These are phyloP conservation scores for Drechslera avenae DNA, from an alignment of 2,329 filamentous ascomycete species.

Conservation along the genomic window DNA sequence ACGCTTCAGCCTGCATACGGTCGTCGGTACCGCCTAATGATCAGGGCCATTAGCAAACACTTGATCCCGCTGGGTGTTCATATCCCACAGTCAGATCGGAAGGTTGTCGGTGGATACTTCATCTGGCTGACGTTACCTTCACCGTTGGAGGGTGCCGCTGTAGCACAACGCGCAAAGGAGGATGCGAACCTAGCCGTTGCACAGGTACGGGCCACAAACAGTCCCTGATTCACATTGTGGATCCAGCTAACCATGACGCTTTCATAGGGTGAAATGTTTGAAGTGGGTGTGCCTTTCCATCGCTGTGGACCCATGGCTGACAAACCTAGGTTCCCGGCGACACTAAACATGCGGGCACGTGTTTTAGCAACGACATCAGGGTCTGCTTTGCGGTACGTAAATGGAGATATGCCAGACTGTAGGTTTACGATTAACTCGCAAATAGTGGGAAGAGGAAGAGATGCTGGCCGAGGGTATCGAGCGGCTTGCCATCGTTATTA, in stretches of 20 bases:
- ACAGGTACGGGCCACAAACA: slow-evolving; percentile 37
- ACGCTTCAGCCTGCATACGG: slow-evolving; percentile 63
- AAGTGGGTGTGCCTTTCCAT: slow-evolving; percentile 53
- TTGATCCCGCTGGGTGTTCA: slow-evolving; percentile 68
- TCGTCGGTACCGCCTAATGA: slow-evolving; percentile 60
- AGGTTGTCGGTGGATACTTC: slow-evolving; percentile 80
- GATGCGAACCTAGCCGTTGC: slow-evolving; percentile 72
- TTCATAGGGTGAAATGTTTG: slow-evolving; percentile 69
- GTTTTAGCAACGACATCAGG: slow-evolving; percentile 60
- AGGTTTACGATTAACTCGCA: slow-evolving; percentile 8
- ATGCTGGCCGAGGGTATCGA: slow-evolving; percentile 69
- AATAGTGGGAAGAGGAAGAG: slow-evolving; percentile 65
- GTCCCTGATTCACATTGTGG: slow-evolving; percentile 7
- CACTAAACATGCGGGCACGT: slow-evolving; percentile 51
- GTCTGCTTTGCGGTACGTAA: slow-evolving; percentile 41
- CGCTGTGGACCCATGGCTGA: slow-evolving; percentile 30
- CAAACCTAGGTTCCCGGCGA: slow-evolving; percentile 50
- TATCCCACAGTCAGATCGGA: slow-evolving; percentile 50
- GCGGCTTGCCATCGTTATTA: slow-evolving; percentile 62
- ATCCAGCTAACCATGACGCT: slow-evolving; percentile 22
- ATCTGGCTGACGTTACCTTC: slow-evolving; percentile 74
- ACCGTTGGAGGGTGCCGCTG: slow-evolving; percentile 57
- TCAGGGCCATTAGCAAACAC: slow-evolving; percentile 62
- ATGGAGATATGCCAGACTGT: neutral
- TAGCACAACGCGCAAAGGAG: slow-evolving; percentile 62